phyloP scores from a whole-genome alignment of 306 rosid genomes.

The Fagus crenata region DNA sequence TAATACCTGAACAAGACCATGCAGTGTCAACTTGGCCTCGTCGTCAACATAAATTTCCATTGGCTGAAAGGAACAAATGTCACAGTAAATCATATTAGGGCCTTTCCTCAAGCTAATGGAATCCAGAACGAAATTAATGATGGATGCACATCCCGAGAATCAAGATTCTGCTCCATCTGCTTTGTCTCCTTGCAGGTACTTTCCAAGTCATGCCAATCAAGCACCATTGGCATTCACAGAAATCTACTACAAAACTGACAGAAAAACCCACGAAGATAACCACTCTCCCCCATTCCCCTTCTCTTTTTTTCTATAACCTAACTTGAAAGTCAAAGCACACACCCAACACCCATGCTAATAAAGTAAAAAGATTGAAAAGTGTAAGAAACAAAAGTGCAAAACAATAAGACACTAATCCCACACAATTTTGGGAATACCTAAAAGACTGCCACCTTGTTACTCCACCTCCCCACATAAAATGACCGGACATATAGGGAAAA shows the following conservation, averaged over 20 bases:
- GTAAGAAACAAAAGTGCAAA: conserved; percentile 26
- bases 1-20: conserved; percentile 93
- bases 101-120: conserved; percentile 83
- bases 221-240: conserved; percentile 41
- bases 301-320: conserved; percentile 7
- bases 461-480: conserved; percentile 30
- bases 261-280: conserved; percentile 21
- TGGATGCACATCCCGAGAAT: conserved; percentile 72
- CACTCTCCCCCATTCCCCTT: conserved; percentile 19
- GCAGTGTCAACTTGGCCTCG: conserved; percentile 96
- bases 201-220: conserved; percentile 50
- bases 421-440: conserved; percentile 25
- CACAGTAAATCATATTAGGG: conserved; percentile 85
- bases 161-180: conserved; percentile 67
- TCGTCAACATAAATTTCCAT: conserved; percentile 99
- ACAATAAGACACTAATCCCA: conserved; percentile 21
- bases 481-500: conserved; percentile 23
- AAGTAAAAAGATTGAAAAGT: conserved; percentile 13
- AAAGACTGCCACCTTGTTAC: conserved; percentile 23
- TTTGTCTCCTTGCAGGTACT: conserved; percentile 66
- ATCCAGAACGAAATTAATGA: conserved; percentile 90
- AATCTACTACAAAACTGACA: conserved; percentile 42
- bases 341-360: conserved; percentile 24
- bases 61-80: conserved; percentile 99
- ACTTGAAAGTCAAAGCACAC: conserved; percentile 18